Conservation (phyloP, 1,284 basidiomycete genomes). For the Austroboletus rostrupii region DNA sequence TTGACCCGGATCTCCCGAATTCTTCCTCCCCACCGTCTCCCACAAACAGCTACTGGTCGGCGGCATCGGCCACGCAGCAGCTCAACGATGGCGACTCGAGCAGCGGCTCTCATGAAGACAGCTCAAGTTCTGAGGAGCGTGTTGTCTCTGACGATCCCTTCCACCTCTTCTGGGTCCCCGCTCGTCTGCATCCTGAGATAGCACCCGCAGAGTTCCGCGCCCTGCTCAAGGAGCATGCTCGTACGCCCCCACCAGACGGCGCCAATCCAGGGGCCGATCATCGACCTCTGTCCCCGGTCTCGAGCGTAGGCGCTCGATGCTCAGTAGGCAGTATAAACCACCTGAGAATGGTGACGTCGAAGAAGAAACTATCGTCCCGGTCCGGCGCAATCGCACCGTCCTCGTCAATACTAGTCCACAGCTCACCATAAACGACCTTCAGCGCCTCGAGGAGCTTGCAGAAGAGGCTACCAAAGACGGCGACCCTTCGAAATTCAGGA, state of each 20-base stretch:
- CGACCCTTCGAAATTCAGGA: conserved; percentile 82
- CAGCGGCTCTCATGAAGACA: conserved; percentile 45
- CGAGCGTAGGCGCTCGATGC: conserved; percentile 82
- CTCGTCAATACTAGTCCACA: conserved; percentile 63
- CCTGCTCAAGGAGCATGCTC: conserved; percentile 91
- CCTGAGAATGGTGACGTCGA: conserved; percentile 71
- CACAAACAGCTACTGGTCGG: conserved; percentile 48
- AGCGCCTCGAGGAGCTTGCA: conserved; percentile 88
- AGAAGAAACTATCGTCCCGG: conserved; percentile 61
- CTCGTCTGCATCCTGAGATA: conserved; percentile 93
- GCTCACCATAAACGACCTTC: conserved; percentile 88
- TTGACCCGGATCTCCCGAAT: conserved; percentile 85
- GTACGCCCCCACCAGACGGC: conserved; percentile 51
- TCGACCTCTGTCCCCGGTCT: conserved; percentile 46
- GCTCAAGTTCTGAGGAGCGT: conserved; percentile 34
- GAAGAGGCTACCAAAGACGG: conserved; percentile 82
- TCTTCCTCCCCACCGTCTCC: conserved; percentile 53
- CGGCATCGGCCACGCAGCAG: conserved; percentile 31
- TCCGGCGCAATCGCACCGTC: conserved; percentile 65
- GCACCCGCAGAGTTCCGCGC: conserved; percentile 93
- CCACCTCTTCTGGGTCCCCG: conserved; percentile 97
- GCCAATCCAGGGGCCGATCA: conserved; percentile 33
- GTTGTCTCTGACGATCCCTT: conserved; percentile 60
- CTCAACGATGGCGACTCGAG: conserved; percentile 41
- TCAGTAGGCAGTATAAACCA: conserved; percentile 84